Conservation (phyloP, 192 early-diverging fungal genomes). For the Diversispora epigaea region DNA sequence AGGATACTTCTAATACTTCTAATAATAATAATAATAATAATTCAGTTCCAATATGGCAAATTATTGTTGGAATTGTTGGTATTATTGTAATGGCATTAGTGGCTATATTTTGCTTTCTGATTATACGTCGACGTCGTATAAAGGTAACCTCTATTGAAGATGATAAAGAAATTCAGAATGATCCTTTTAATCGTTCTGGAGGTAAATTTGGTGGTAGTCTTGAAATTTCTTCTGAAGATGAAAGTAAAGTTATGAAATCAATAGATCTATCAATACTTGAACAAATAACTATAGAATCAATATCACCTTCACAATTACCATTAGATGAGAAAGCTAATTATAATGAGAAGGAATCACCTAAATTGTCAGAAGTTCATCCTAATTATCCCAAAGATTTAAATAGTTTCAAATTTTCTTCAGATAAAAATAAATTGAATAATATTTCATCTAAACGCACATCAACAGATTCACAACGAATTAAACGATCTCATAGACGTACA, state of each 20-base stretch:
- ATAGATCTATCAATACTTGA: neutral
- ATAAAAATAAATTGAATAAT: neutral
- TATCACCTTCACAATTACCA: neutral
- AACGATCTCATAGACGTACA: conserved; percentile 19
- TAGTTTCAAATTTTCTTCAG: neutral
- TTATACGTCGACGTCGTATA: neutral
- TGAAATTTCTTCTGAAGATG: neutral
- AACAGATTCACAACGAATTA: neutral
- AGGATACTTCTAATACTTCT: neutral
- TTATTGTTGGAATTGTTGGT: neutral
- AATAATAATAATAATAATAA: neutral
- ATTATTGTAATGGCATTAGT: neutral
- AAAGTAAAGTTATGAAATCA: neutral
- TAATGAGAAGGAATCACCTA: too few relatives aligned
- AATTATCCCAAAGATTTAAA: neutral
- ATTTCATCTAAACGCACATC: neutral
- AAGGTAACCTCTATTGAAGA: neutral
- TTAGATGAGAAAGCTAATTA: too few relatives aligned
- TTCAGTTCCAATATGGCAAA: too few relatives aligned
- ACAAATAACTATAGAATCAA: neutral
- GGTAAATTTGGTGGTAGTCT: conserved; percentile 1
- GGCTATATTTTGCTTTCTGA: neutral
- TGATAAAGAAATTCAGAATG: neutral
- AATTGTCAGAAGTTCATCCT: too few relatives aligned
- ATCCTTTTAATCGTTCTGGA: conserved; percentile 14